Percentiles rank a stretch among this genome's conserved stretches.
These are phyloP conservation scores for Sutorius australiensis DNA, from an alignment of 768 basidiomycete species.

Conservation along the genomic window DNA sequence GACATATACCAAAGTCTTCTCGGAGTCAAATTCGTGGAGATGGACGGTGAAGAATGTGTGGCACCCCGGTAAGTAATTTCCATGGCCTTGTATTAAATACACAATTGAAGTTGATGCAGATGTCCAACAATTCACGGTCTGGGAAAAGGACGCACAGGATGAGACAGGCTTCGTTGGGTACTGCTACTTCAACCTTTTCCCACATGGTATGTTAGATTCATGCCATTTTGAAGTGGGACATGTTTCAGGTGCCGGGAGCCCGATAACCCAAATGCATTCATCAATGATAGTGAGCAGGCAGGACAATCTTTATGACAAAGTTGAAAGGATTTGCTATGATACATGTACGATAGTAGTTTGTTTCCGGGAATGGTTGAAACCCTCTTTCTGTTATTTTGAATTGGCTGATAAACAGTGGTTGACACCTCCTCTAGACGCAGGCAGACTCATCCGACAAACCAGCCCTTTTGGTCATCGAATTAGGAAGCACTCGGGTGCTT, in stretches of 20 bases:
- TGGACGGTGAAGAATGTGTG: constrained; percentile 59
- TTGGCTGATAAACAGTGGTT: too few relatives aligned
- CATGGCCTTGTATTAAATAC: not conserved
- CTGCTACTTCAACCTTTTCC: constrained; percentile 84
- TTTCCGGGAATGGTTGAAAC: not conserved
- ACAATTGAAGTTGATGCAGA: constrained; percentile 38
- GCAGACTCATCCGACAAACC: too few relatives aligned
- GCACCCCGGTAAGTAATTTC: constrained; percentile 59
- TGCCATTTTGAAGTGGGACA: not conserved
- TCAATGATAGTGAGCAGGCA: constrained; percentile 57
- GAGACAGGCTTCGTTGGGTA: constrained; percentile 73
- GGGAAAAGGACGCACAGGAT: constrained; percentile 72
- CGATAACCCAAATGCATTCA: constrained; percentile 70
- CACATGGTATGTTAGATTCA: constrained; percentile 51
- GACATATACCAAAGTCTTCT: constrained; percentile 78
- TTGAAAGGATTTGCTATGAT: not conserved
- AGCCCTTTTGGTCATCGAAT: too few relatives aligned
- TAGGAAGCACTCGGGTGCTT: too few relatives aligned
- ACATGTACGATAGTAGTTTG: not conserved
- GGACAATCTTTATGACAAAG: constrained; percentile 10
- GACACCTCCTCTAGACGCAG: too few relatives aligned
- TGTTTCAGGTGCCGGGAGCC: constrained; percentile 70
- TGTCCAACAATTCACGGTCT: constrained; percentile 77
- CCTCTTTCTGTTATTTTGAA: not conserved
- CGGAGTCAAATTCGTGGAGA: constrained; percentile 57